These are phyloP conservation scores for Chytriomyces sp. DNA, from an alignment of 192 early-diverging fungal genomes.

Conservation along the genomic window DNA sequence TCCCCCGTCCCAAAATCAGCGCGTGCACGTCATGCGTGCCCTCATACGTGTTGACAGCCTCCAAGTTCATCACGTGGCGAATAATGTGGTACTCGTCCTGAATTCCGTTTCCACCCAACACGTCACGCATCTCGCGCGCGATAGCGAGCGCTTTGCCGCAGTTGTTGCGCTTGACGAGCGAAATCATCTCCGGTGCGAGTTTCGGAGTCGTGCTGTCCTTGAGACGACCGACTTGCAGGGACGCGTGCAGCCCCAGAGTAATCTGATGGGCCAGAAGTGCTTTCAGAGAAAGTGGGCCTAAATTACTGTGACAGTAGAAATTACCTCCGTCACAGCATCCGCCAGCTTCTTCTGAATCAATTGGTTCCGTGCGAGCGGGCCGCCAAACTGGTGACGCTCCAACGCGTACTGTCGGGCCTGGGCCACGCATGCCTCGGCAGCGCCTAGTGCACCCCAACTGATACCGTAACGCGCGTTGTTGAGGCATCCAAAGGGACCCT, in stretches of 20 bases:
- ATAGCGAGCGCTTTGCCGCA: slow-evolving; percentile 92
- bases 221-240: slow-evolving; percentile 87
- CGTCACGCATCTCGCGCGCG: slow-evolving; percentile 84
- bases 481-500: slow-evolving; percentile 94
- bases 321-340: slow-evolving; percentile 89
- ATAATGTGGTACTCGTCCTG: slow-evolving; percentile 96
- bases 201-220: slow-evolving; percentile 70
- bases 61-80: slow-evolving; percentile 63
- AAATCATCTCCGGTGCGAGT: slow-evolving; percentile 92
- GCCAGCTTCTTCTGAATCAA: slow-evolving; percentile 97
- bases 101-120: slow-evolving; percentile 96
- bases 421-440: slow-evolving; percentile 88
- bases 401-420: slow-evolving; percentile 90
- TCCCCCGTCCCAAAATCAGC: slow-evolving; percentile 87
- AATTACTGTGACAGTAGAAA: too few species aligned
- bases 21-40: slow-evolving; percentile 96
- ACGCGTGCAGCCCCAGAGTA: slow-evolving; percentile 82
- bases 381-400: slow-evolving; percentile 86
- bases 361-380: slow-evolving; percentile 91
- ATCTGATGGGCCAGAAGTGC: too few species aligned
- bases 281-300: too few species aligned
- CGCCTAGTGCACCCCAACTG: slow-evolving; percentile 94
- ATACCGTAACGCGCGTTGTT: slow-evolving; percentile 99
- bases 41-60: slow-evolving; percentile 85
- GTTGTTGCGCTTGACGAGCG: slow-evolving; percentile 94